Conservation (phyloP, 768 basidiomycete species). For the Suillus lakei region DNA sequence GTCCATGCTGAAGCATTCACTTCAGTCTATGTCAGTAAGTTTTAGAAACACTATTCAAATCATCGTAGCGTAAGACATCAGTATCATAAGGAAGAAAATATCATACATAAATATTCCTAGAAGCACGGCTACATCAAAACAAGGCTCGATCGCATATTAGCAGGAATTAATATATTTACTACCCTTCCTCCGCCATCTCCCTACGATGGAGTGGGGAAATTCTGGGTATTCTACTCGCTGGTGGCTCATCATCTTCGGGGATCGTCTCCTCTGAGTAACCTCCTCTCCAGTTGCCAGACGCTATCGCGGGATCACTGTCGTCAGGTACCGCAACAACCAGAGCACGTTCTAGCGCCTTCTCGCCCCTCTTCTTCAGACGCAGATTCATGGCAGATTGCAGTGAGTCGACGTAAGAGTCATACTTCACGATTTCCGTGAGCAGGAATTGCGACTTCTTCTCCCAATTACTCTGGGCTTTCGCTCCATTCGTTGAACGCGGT, state of each 20-base stretch:
- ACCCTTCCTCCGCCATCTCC: slow-evolving; percentile 44
- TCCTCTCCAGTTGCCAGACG: slow-evolving; percentile 44
- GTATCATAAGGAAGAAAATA: slow-evolving; percentile 23
- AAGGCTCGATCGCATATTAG: slow-evolving; percentile 23
- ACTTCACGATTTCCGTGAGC: slow-evolving; percentile 92
- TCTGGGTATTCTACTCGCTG: slow-evolving; percentile 27
- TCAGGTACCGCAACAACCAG: slow-evolving; percentile 41
- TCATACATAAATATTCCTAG: slow-evolving; percentile 36
- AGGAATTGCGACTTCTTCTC: slow-evolving; percentile 90
- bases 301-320: slow-evolving; percentile 33
- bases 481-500: slow-evolving; percentile 70
- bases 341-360: slow-evolving; percentile 76
- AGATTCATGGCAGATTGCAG: slow-evolving; percentile 82
- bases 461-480: slow-evolving; percentile 89
- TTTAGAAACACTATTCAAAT: slow-evolving; percentile 11
- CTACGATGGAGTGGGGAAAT: slow-evolving; percentile 43
- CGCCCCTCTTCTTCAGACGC: slow-evolving; percentile 87
- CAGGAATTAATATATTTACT: slow-evolving; percentile 27
- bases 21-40: background rate
- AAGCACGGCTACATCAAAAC: slow-evolving; percentile 16
- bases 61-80: slow-evolving; percentile 11
- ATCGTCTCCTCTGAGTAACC: slow-evolving; percentile 52
- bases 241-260: slow-evolving; percentile 49
- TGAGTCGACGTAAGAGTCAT: slow-evolving; percentile 93
- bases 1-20: slow-evolving; percentile 12